Evolutionary conservation across 164 flowering plant genomes (phyloP).

Genomic region (Stephania yunnanensis): DNA sequence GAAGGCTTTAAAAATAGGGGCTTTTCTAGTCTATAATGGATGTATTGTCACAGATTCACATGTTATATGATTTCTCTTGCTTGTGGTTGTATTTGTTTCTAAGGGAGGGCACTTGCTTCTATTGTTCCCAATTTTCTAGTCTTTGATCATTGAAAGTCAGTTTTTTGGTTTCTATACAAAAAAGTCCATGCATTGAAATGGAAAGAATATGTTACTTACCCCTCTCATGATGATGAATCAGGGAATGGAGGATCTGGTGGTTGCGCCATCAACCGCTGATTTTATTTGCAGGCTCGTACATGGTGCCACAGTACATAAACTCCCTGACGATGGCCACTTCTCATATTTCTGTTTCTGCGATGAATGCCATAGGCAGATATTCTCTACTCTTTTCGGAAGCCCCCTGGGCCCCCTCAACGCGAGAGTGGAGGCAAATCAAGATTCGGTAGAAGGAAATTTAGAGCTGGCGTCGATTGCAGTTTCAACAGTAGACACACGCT

Average conservation of each 20-base stretch:
- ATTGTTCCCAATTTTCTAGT: no score
- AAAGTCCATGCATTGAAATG: no score
- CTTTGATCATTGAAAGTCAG: no score
- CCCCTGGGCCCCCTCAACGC: slow-evolving; percentile 52
- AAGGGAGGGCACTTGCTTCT: no score
- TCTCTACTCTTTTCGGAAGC: slow-evolving; percentile 64
- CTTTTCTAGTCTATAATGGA: no score
- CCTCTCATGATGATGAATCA: slow-evolving; percentile 25
- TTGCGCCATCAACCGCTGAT: slow-evolving; percentile 61
- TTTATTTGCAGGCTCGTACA: slow-evolving; percentile 62
- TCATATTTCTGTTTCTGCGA: slow-evolving; percentile 78
- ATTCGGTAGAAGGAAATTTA: slow-evolving; percentile 4
- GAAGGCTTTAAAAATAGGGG: no score
- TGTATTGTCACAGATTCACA: no score
- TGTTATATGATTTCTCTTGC: no score
- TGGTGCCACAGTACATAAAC: slow-evolving; percentile 57
- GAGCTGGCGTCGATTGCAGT: slow-evolving; percentile 9
- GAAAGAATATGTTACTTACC: not conserved
- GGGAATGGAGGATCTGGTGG: slow-evolving; percentile 85
- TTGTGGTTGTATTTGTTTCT: no score
- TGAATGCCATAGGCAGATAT: slow-evolving; percentile 72
- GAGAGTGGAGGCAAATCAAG: slow-evolving; percentile 17
- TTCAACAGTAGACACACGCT: not conserved
- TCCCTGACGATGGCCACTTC: slow-evolving; percentile 81
- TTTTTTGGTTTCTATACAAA: no score